Evolutionary conservation across 768 basidiomycete genomes (phyloP).

Genomic region (Cystobasidium onofrii): DNA sequence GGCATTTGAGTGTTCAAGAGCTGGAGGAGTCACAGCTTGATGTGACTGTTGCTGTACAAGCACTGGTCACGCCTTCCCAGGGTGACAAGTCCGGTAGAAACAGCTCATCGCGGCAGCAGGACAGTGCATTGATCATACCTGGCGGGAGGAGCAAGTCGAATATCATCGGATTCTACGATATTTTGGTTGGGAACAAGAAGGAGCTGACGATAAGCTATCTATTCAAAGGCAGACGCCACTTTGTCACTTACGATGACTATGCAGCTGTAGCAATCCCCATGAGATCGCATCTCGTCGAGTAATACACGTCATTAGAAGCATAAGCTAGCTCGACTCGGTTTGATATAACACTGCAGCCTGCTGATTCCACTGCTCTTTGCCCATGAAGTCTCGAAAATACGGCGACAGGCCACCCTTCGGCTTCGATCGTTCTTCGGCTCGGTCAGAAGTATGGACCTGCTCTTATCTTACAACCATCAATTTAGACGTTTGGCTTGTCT

Average conservation of each 20-base stretch:
- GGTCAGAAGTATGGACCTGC: neutral
- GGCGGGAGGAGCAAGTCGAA: slow-evolving; percentile 65
- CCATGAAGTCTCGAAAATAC: too few relatives aligned
- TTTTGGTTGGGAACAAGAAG: slow-evolving; percentile 65
- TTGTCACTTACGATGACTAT: slow-evolving; percentile 64
- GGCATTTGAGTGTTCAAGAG: slow-evolving; percentile 45
- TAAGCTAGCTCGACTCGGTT: too few relatives aligned
- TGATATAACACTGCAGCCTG: too few relatives aligned
- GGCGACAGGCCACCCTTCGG: too few relatives aligned
- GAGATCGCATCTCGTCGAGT: slow-evolving; percentile 36
- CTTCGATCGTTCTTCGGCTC: neutral
- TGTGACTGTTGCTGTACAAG: slow-evolving; percentile 69
- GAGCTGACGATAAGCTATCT: slow-evolving; percentile 63
- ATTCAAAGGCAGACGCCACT: slow-evolving; percentile 65
- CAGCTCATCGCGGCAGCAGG: neutral
- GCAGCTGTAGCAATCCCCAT: slow-evolving; percentile 63
- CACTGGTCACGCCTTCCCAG: slow-evolving; percentile 61
- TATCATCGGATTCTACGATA: slow-evolving; percentile 82
- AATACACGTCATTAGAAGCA: neutral
- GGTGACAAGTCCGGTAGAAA: neutral
- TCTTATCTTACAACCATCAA: neutral
- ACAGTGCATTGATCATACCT: slow-evolving; percentile 63
- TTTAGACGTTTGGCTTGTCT: too few relatives aligned
- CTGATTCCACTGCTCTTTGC: too few relatives aligned
- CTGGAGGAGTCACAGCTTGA: slow-evolving; percentile 58